A percentile compares a stretch with the other conserved stretches of the same genome.
phyloP scores from a whole-genome alignment of 2,329 filamentous ascomycete species.

The Cercospora beticola region DNA sequence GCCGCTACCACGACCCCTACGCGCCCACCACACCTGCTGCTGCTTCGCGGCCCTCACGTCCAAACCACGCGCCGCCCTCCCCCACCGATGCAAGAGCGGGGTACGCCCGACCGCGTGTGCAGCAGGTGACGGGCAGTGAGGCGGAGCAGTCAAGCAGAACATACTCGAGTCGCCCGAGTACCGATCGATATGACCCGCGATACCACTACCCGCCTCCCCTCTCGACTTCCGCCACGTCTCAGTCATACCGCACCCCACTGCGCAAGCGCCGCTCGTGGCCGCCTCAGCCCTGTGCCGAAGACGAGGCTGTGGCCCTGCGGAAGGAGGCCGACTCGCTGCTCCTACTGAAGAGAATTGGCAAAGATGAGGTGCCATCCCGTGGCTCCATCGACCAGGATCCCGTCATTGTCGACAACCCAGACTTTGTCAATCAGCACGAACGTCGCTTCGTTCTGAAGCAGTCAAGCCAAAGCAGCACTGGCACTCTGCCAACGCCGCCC shows the following conservation, averaged over 20 bases:
- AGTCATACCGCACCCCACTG: constrained; percentile 25
- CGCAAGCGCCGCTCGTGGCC: constrained; percentile 46
- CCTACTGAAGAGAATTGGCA: constrained; percentile 38
- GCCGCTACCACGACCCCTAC: constrained; percentile 13
- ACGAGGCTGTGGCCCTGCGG: constrained; percentile 63
- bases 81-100: constrained; percentile 11
- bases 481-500: constrained; percentile 36
- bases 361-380: constrained; percentile 59
- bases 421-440: constrained; percentile 44
- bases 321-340: constrained; percentile 56
- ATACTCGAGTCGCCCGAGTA: constrained; percentile 11
- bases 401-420: constrained; percentile 61
- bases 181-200: constrained; percentile 28
- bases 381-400: constrained; percentile 69
- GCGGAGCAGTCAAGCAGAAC: neutral
- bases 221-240: constrained; percentile 18
- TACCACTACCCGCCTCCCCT: constrained; percentile 33
- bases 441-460: constrained; percentile 57
- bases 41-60: constrained; percentile 13
- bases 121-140: neutral
- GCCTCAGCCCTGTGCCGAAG: constrained; percentile 67
- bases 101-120: neutral
- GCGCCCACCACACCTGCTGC: neutral
- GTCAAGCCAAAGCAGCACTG: constrained; percentile 13
- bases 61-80: constrained; percentile 5